Evolutionary conservation across 345 rosid species (phyloP), one percentile per base, ranked within the genome.

Genomic region (Citrus cavaleriei): DNA sequence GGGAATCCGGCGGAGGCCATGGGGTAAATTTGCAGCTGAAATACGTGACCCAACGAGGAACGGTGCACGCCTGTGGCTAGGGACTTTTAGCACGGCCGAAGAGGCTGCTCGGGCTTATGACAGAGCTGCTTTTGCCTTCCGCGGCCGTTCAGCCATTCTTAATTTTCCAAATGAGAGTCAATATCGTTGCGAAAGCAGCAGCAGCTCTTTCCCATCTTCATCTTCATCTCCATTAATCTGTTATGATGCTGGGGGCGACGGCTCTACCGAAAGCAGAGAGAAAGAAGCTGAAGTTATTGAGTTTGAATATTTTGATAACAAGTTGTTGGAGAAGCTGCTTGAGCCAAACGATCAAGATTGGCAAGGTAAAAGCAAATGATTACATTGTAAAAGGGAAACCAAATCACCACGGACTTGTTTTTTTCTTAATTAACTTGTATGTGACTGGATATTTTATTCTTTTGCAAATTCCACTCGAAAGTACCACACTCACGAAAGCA

Each of bases 11-110:
- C 79, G 89, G 83, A 82, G 97, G 46, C 95, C 95, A 0, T 91
- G 98, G 98, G 98, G 98, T 0, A 94, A 90, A 81, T 94, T 88
- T 4, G 93, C 97, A 0, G 97, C 94, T 0, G 94, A 94, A 85
- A 94, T 94, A 80, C 94, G 94, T 0, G 95, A 94, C 78, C 92
- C 98, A 0, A 81, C 88, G 1, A 87, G 84, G 83, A 90, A 89
- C 5, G 93, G 94, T 3, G 89, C 91, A 0, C 89, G 94, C n/a
- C 79, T 92, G 49, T 92, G 95, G 97, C 88, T 94, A 0, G 95
- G 91, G 19, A 91, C 95, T 40, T 91, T 87, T 55, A 78, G 80
- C 64, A 88, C 88, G 3, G 93, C 89, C 1, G 90, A 88, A 67
- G 90, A 88, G 22, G 95, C 93, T 12, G 95, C 93, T 54, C 85